Conservation (phyloP, 1,139 yeast species). For the Pichia sp. region DNA sequence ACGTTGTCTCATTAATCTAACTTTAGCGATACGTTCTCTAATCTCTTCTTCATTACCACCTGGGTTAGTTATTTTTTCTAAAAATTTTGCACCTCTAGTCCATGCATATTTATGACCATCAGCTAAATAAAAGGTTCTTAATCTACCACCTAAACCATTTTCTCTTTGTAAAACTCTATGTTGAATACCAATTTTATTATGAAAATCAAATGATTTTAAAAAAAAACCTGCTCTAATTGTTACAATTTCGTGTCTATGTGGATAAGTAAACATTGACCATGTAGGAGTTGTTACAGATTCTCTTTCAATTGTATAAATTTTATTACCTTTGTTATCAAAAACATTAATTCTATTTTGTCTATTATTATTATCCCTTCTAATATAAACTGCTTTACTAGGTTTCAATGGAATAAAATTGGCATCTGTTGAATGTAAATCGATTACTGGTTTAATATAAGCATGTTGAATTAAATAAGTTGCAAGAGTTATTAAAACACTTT, state of each 20-base stretch:
- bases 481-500: conserved; percentile 34
- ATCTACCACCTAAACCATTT: conserved; percentile 34
- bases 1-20: conserved; percentile 51
- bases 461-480: conserved; percentile 38
- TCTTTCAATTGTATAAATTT: conserved; percentile 47
- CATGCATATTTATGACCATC: conserved; percentile 53
- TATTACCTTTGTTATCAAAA: conserved; percentile 38
- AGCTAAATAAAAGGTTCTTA: conserved; percentile 39
- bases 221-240: conserved; percentile 46
- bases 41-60: conserved; percentile 51
- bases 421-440: conserved; percentile 34
- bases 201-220: conserved; percentile 44
- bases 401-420: conserved; percentile 38
- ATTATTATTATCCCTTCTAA: conserved; percentile 46
- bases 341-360: conserved; percentile 43
- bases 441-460: conserved; percentile 33
- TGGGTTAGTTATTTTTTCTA: conserved; percentile 48
- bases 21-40: conserved; percentile 48
- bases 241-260: conserved; percentile 44
- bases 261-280: conserved; percentile 45
- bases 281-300: conserved; percentile 42
- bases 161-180: conserved; percentile 39
- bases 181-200: conserved; percentile 39
- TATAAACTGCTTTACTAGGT: conserved; percentile 37
- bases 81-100: conserved; percentile 44